phyloP scores from a whole-genome alignment of 768 basidiomycete genomes.

The Suillus lakei region DNA sequence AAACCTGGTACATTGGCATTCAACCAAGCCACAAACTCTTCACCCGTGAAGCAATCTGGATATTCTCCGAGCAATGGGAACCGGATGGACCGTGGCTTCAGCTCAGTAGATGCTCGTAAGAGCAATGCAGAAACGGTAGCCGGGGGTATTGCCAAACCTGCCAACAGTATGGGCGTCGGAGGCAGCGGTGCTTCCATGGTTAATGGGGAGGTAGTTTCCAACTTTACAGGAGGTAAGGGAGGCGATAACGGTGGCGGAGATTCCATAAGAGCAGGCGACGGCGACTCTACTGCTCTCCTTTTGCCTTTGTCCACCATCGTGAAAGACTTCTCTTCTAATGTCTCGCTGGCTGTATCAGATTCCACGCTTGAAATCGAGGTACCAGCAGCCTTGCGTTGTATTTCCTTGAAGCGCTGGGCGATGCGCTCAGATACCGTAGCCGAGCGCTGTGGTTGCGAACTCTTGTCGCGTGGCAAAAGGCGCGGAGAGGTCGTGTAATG shows the following conservation, averaged over 20 bases:
- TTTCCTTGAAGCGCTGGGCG: slow-evolving; percentile 78
- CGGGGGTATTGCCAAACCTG: slow-evolving; percentile 72
- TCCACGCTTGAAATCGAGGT: slow-evolving; percentile 34
- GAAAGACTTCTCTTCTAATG: slow-evolving; percentile 35
- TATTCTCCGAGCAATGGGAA: slow-evolving; percentile 87
- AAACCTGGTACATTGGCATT: slow-evolving; percentile 79
- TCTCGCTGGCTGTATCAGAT: slow-evolving; percentile 24
- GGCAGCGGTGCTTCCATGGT: slow-evolving; percentile 45
- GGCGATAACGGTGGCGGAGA: slow-evolving; percentile 74
- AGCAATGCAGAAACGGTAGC: slow-evolving; percentile 72
- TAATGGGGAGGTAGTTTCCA: slow-evolving; percentile 41
- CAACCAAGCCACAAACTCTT: slow-evolving; percentile 88
- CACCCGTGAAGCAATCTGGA: slow-evolving; percentile 84
- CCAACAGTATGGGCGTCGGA: slow-evolving; percentile 67
- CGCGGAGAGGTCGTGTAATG: slow-evolving; percentile 85
- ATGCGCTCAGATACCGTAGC: slow-evolving; percentile 89
- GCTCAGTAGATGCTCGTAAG: slow-evolving; percentile 68
- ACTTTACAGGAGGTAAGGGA: slow-evolving; percentile 49
- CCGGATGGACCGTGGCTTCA: slow-evolving; percentile 72
- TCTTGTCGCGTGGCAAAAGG: slow-evolving; percentile 58
- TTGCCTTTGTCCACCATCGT: slow-evolving; percentile 86
- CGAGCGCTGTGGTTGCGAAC: slow-evolving; percentile 62
- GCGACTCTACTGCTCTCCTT: slow-evolving; percentile 59
- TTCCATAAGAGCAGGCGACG: slow-evolving; percentile 35
- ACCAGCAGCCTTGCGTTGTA: slow-evolving; percentile 60